These are phyloP conservation scores for Aspergillus bombycis DNA, from an alignment of 2,329 filamentous ascomycete species.

Conservation along the genomic window DNA sequence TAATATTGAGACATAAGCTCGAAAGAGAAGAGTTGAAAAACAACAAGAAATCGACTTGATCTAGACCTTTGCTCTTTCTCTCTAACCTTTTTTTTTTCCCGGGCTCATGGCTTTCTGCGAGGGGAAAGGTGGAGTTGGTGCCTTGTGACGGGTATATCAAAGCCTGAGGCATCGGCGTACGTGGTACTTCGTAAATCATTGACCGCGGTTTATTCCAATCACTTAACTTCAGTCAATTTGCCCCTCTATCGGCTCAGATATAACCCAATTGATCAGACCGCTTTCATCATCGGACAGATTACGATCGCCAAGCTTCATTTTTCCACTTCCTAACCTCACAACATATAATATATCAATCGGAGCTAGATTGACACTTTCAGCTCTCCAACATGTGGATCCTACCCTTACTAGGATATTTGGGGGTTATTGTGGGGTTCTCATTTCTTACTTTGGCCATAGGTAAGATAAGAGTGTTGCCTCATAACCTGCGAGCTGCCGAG, in stretches of 20 bases:
- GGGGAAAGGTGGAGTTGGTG: background rate
- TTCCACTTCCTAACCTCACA: background rate
- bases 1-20: background rate
- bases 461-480: slow-evolving; percentile 35
- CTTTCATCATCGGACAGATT: background rate
- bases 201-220: background rate
- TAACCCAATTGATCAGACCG: background rate
- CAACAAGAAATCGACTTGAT: background rate
- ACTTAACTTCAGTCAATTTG: background rate
- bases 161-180: slow-evolving; percentile 18
- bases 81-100: background rate
- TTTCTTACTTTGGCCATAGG: slow-evolving; percentile 94
- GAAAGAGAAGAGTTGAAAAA: background rate
- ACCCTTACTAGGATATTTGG: slow-evolving; percentile 85
- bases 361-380: background rate
- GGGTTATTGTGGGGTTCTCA: slow-evolving; percentile 83
- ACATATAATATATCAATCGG: background rate
- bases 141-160: background rate
- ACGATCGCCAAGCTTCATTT: background rate
- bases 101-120: background rate
- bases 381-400: slow-evolving; percentile 82
- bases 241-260: background rate
- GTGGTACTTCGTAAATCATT: background rate
- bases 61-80: background rate
- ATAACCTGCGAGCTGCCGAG: background rate